A percentile compares a stretch with the other conserved stretches of the same genome.
Evolutionary conservation across 2,329 filamentous ascomycete genomes (phyloP).

Genomic region (Nothophoma quercina): DNA sequence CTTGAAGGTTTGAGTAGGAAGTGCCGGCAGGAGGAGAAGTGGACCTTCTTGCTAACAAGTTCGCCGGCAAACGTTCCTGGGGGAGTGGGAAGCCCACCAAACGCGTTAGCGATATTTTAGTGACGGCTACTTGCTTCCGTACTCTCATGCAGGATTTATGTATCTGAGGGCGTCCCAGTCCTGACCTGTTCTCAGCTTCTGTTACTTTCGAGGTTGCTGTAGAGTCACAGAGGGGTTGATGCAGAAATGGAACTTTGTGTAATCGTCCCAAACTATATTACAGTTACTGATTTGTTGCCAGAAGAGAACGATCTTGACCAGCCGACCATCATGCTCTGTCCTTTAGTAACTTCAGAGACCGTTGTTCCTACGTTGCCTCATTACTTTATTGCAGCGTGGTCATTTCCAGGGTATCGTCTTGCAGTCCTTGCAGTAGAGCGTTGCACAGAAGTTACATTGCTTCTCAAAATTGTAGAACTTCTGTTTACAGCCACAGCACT

Average conservation of each 20-base stretch:
- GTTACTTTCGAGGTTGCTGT: neutral
- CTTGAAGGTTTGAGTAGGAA: conserved; percentile 38
- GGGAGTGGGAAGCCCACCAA: conserved; percentile 40
- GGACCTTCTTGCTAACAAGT: conserved; percentile 65
- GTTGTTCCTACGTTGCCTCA: neutral
- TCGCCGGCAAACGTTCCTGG: conserved; percentile 51
- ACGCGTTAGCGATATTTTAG: conserved; percentile 35
- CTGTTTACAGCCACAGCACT: conserved; percentile 15
- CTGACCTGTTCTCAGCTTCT: neutral
- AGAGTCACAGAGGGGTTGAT: neutral
- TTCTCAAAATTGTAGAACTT: conserved; percentile 17
- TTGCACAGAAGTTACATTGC: conserved; percentile 14
- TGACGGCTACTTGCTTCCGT: neutral
- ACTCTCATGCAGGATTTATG: neutral
- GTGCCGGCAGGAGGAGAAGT: conserved; percentile 39
- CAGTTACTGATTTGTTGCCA: neutral
- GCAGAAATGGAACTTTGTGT: neutral
- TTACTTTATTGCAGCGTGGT: neutral
- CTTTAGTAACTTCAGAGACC: neutral
- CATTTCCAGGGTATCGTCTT: conserved; percentile 15
- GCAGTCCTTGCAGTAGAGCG: conserved; percentile 15
- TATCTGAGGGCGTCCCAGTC: no score
- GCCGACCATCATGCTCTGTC: neutral
- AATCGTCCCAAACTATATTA: neutral
- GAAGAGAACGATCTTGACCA: neutral